Conservation (phyloP, 2,329 filamentous ascomycete species). For the Cytospora schulzeri region DNA sequence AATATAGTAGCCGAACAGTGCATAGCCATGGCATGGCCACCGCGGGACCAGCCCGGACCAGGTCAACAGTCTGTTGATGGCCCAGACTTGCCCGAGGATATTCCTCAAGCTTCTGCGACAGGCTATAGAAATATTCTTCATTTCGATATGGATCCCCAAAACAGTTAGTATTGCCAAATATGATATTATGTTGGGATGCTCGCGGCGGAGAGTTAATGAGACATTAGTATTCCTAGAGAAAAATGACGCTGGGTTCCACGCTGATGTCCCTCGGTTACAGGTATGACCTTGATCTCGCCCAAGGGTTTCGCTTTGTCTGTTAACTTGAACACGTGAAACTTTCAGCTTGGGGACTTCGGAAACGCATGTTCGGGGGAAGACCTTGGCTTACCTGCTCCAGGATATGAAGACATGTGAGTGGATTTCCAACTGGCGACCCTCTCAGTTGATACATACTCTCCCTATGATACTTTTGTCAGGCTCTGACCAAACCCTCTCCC, state of each 20-base stretch:
- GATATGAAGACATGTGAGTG: neutral
- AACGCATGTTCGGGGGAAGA: neutral
- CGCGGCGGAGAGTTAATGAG: neutral
- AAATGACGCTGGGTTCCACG: neutral
- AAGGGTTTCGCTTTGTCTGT: neutral
- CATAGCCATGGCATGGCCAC: slow-evolving; percentile 1
- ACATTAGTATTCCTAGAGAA: neutral
- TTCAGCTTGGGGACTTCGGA: slow-evolving; percentile 1
- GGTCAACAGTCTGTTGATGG: neutral
- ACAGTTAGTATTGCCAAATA: neutral
- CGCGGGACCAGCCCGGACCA: neutral
- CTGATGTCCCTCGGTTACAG: slow-evolving; percentile 2
- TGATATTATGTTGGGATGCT: neutral
- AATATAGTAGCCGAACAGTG: neutral
- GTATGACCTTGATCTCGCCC: neutral
- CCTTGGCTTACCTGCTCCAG: neutral
- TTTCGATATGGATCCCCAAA: neutral
- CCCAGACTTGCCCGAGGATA: neutral
- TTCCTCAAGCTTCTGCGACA: neutral
- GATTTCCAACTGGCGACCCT: neutral
- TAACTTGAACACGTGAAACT: neutral
- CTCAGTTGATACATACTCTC: neutral
- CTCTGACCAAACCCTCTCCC: neutral
- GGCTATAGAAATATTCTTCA: slow-evolving; percentile 8
- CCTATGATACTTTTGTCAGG: too few relatives aligned